Conservation (phyloP, 495 filamentous ascomycete species). For the Aspergillus nidulans region DNA sequence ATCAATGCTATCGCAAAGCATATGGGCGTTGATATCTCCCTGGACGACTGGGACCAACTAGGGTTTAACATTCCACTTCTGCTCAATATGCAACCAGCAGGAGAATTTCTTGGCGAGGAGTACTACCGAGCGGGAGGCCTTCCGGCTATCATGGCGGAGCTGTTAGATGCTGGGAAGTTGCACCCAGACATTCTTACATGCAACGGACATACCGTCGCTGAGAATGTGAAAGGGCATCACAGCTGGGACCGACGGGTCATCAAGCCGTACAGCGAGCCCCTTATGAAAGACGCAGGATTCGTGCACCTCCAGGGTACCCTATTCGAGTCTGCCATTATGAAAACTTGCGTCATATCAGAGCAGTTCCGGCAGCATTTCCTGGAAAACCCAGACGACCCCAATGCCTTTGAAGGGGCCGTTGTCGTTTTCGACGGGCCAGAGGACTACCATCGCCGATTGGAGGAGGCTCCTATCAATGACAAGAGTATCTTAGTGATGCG, state of each 20-base stretch:
- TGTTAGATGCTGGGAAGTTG: conserved; percentile 44
- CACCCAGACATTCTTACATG: conserved; percentile 38
- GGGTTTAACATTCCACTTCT: conserved; percentile 48
- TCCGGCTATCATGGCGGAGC: conserved; percentile 49
- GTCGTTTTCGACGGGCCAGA: conserved; percentile 53
- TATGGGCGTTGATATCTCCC: conserved; percentile 44
- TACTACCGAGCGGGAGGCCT: conserved; percentile 52
- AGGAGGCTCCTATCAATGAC: conserved; percentile 44
- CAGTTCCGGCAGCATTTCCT: conserved; percentile 44
- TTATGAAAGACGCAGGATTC: conserved; percentile 48
- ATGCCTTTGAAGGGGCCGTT: conserved; percentile 49
- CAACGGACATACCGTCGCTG: conserved; percentile 37
- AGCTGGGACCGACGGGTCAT: conserved; percentile 45
- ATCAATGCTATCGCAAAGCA: conserved; percentile 53
- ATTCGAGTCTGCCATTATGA: conserved; percentile 55
- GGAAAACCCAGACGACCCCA: conserved; percentile 45
- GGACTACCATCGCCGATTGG: conserved; percentile 46
- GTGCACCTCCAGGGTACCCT: conserved; percentile 47
- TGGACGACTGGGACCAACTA: conserved; percentile 51
- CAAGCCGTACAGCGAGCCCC: conserved; percentile 38
- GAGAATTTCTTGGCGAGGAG: conserved; percentile 49
- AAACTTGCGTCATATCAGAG: conserved; percentile 51
- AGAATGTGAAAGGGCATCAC: conserved; percentile 40
- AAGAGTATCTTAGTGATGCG: conserved; percentile 52
- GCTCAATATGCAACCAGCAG: conserved; percentile 52